Conservation (phyloP, 495 filamentous ascomycete species). For the Xanthoparmelia taractica region DNA sequence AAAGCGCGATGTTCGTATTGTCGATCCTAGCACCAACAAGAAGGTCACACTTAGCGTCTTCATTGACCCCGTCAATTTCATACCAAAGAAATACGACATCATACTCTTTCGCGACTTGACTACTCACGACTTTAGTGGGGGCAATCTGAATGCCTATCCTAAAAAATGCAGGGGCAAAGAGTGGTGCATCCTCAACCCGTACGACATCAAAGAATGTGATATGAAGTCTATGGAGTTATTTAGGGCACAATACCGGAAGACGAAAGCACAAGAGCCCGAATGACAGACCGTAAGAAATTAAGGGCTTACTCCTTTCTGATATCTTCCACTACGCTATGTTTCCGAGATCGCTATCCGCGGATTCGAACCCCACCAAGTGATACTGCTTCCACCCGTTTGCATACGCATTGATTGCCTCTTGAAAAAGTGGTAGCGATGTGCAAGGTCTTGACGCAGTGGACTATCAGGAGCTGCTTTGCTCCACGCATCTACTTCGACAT, state of each 20-base stretch:
- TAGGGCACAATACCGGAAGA: not conserved
- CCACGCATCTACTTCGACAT: not conserved
- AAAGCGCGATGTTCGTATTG: slow-evolving; percentile 27
- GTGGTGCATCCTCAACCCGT: slow-evolving; percentile 26
- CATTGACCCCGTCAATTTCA: slow-evolving; percentile 23
- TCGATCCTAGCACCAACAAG: slow-evolving; percentile 24
- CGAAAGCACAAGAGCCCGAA: not conserved
- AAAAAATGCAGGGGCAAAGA: slow-evolving; percentile 22
- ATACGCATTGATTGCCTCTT: not conserved
- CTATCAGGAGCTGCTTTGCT: not conserved
- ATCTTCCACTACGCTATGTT: not conserved
- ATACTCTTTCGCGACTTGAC: slow-evolving; percentile 26
- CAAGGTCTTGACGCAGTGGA: not conserved
- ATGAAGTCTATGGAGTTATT: slow-evolving; percentile 4
- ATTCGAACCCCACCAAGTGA: slow-evolving; percentile 3
- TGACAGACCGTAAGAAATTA: not conserved
- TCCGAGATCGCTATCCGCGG: not conserved
- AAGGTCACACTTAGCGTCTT: slow-evolving; percentile 26
- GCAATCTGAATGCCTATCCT: slow-evolving; percentile 24
- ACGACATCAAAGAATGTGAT: not conserved
- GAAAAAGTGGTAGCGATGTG: not conserved
- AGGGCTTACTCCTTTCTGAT: not conserved
- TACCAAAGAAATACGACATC: slow-evolving; percentile 23
- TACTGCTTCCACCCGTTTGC: slow-evolving; percentile 1
- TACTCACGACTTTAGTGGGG: slow-evolving; percentile 23